These are phyloP conservation scores for Ceratocystis papillata DNA, from an alignment of 2,329 filamentous ascomycete species.

Conservation along the genomic window DNA sequence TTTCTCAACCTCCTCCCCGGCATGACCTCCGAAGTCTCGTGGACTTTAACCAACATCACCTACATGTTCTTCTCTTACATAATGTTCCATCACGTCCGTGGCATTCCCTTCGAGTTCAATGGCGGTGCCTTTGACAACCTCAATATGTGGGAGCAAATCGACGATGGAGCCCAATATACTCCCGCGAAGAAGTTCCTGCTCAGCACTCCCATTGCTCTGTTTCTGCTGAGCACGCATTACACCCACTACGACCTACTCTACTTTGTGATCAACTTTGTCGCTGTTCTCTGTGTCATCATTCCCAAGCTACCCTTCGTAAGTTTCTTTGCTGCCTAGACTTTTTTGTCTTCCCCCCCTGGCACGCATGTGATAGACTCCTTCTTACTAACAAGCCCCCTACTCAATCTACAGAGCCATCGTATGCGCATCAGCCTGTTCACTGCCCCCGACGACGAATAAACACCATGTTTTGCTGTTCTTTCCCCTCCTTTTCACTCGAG, in stretches of 20 bases:
- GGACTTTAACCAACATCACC: conserved; percentile 96
- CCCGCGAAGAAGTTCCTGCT: conserved; percentile 97
- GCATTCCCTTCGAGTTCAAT: conserved; percentile 98
- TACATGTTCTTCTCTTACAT: conserved; percentile 99
- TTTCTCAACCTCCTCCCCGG: conserved; percentile 94
- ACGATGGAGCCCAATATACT: conserved; percentile 97
- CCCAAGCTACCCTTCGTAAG: conserved; percentile 91
- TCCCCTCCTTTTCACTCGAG: neutral
- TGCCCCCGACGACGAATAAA: conserved; percentile 42
- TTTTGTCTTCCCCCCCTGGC: neutral
- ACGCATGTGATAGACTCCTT: neutral
- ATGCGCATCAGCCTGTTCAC: conserved; percentile 68
- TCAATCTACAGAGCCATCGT: conserved; percentile 54
- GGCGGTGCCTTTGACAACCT: conserved; percentile 96
- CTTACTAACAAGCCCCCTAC: conserved; percentile 23
- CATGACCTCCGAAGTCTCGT: conserved; percentile 94
- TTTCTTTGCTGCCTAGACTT: conserved; percentile 28
- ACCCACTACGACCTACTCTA: conserved; percentile 96
- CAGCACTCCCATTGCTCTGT: conserved; percentile 85
- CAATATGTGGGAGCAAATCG: conserved; percentile 99
- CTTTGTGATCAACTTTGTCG: conserved; percentile 94
- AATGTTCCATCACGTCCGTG: conserved; percentile 99
- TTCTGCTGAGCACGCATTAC: conserved; percentile 95
- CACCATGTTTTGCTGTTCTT: neutral
- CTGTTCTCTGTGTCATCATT: conserved; percentile 83